Conservation (phyloP, 1,284 basidiomycete genomes). For the Tilletia caries region DNA sequence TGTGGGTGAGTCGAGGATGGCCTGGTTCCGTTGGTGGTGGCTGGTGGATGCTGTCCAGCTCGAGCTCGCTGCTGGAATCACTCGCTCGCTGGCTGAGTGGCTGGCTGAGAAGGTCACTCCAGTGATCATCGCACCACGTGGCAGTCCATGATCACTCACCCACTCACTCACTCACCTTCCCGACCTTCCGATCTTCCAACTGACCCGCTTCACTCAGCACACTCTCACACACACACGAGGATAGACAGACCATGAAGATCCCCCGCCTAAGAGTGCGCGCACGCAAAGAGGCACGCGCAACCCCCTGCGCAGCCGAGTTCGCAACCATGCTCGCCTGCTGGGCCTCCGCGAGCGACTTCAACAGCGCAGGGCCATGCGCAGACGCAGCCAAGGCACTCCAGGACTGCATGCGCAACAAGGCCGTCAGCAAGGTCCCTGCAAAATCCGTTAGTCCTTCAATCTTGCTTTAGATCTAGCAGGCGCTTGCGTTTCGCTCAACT, state of each 20-base stretch:
- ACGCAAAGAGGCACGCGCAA: conserved; percentile 66
- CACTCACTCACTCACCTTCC: too few relatives aligned
- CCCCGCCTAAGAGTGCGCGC: conserved; percentile 41
- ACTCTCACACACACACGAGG: neutral
- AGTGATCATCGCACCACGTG: too few relatives aligned
- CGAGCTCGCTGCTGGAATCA: too few relatives aligned
- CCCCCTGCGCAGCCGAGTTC: conserved; percentile 72
- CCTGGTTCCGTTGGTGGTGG: too few relatives aligned
- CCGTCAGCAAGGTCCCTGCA: neutral
- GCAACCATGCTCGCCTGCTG: conserved; percentile 83
- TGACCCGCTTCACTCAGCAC: neutral
- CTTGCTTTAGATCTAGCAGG: too few relatives aligned
- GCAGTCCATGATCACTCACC: too few relatives aligned
- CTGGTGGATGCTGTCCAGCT: too few relatives aligned
- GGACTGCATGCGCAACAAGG: conserved; percentile 77
- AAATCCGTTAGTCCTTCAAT: conserved; percentile 55
- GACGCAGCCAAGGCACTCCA: conserved; percentile 68
- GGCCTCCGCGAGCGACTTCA: conserved; percentile 74
- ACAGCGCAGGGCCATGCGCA: conserved; percentile 65
- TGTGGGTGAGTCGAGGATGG: neutral
- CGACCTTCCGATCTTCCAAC: too few relatives aligned
- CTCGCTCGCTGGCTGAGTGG: too few relatives aligned
- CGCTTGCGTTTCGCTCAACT: too few relatives aligned
- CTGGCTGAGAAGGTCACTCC: too few relatives aligned
- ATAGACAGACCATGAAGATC: conserved; percentile 13